phyloP scores from a whole-genome alignment of 2,329 filamentous ascomycete genomes.

The Trichophyton schoenleinii region DNA sequence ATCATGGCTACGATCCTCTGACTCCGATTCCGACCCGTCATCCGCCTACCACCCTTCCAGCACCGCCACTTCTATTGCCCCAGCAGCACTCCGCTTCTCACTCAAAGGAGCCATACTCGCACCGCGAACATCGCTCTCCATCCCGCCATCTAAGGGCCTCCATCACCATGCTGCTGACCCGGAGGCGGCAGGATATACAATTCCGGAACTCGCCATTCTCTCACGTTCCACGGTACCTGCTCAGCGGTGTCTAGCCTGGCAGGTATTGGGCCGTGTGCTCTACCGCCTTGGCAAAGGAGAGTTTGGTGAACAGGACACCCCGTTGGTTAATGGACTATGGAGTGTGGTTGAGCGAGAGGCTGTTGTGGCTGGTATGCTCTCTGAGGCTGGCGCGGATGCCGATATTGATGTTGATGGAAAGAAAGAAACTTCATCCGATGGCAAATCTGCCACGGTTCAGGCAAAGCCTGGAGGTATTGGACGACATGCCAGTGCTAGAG shows the following conservation, averaged over 20 bases:
- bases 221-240: slow-evolving; percentile 70
- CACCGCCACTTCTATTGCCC: slow-evolving; percentile 47
- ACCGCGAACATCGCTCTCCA: slow-evolving; percentile 57
- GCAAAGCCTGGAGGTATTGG: slow-evolving; percentile 21
- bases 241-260: slow-evolving; percentile 83
- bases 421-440: slow-evolving; percentile 5
- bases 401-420: slow-evolving; percentile 28
- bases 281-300: slow-evolving; percentile 69
- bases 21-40: slow-evolving; percentile 48
- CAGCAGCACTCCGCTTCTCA: slow-evolving; percentile 74
- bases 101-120: slow-evolving; percentile 71
- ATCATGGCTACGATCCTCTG: slow-evolving; percentile 76
- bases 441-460: not conserved
- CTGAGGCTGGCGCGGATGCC: slow-evolving; percentile 55
- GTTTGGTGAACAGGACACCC: slow-evolving; percentile 49
- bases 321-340: slow-evolving; percentile 72
- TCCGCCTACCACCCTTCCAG: slow-evolving; percentile 74
- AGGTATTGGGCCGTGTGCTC: slow-evolving; percentile 73
- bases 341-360: slow-evolving; percentile 60
- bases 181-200: slow-evolving; percentile 86
- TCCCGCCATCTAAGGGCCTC: slow-evolving; percentile 66
- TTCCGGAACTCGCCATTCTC: slow-evolving; percentile 70
- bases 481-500: slow-evolving; percentile 63
- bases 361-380: slow-evolving; percentile 62
- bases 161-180: slow-evolving; percentile 91